Base-by-base conservation (phyloP, 2,329 filamentous ascomycete genomes). In the Penicillium sp. region DNA sequence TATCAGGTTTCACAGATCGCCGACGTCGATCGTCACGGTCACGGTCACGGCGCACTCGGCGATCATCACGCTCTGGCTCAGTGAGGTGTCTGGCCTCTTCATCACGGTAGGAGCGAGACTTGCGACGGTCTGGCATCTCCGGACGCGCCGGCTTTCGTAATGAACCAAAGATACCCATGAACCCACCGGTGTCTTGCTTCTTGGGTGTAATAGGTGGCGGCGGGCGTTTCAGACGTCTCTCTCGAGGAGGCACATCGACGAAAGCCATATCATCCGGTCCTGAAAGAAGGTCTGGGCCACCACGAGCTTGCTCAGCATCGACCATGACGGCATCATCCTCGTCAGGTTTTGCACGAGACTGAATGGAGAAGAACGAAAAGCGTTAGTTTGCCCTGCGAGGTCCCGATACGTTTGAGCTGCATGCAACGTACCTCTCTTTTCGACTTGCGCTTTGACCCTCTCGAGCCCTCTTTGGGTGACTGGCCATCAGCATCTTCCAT, bases 91-190 rank as follows among this genome's bases (percentile, higher is more conserved):
- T 71, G 13, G 60, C 58, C 45, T 76, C 74, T 8, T 79, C 76
- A 22, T 79, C 76, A 22, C 75, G 76, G 53, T 73, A 70, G 28
- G 75, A 73, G 26, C 76, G 75, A 33, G 77, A 77, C 56, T 75
- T 78, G 12, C 71, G 72, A 30, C 76, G 73, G 37, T 80, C 76
- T 22, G 75, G 72, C 45, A 70, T 64, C 17, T 78, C 78, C 4
- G 73, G 69, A 8, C 72, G 70, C 2, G 72, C 63, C 30, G 67
- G 69, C 56, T 76, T 78, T 28, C 76, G 71, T 28, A 79, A 61
- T 2, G 77, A 78, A 9, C 87, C 86, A 66, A 93, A 88, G 6
- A 92, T 80, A n/a, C 85, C 84, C 78, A 87, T 85, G 17, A 88
- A 75, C 24, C 85, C 84, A 59, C 81, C 78, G 58, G 69, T 68